Base-by-base conservation (phyloP, 2,329 filamentous ascomycete genomes). In the Exophiala aquamarina region DNA sequence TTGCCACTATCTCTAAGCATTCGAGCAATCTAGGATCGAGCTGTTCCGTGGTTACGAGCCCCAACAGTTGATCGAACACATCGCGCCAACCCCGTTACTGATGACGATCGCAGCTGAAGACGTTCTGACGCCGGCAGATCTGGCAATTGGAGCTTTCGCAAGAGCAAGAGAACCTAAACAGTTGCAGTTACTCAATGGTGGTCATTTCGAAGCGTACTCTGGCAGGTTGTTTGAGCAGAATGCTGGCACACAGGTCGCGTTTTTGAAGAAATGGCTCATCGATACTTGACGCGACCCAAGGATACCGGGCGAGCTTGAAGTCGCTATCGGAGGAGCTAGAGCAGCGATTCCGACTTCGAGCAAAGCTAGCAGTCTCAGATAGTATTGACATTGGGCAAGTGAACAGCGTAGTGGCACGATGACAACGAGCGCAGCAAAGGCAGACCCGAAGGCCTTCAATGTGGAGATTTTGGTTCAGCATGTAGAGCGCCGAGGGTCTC, bases 141-240 rank as follows among this genome's bases (percentile, higher is more conserved):
- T 69, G 5, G 56, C 64, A n/a, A 47, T 71, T 6, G 62, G 61
- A 35, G 64, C 68, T 10, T 71, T 62, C 47, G 52, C 56, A n/a
- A 57, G 61, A 5, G 70, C 68, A 1, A 45, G 54, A 21, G 68
- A 71, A 54, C 68, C 68, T 14, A 72, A 72, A 54, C 56, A 68
- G 44, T 55, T 72, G 38, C 55, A 63, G 10, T 53, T 68, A 15
- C 41, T 71, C 18, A 57, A 62, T 7, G 63, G 65, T n/a, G 68
- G 65, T 3, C 70, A 72, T 59, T 72, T 71, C 54, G 68, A 69
- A 47, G 61, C 49, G 9, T 71, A 69, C 43, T 58, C 63, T 39
- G 66, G 66, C 3, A 38, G 44, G 2, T 42, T 44, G 10, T 57
- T 57, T 47, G 53, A 56, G 26, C 47, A 46, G 29, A 67, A 66